These are phyloP conservation scores for Rhynchospora pubera DNA, from an alignment of 176 grass and related monocot species.

Conservation along the genomic window DNA sequence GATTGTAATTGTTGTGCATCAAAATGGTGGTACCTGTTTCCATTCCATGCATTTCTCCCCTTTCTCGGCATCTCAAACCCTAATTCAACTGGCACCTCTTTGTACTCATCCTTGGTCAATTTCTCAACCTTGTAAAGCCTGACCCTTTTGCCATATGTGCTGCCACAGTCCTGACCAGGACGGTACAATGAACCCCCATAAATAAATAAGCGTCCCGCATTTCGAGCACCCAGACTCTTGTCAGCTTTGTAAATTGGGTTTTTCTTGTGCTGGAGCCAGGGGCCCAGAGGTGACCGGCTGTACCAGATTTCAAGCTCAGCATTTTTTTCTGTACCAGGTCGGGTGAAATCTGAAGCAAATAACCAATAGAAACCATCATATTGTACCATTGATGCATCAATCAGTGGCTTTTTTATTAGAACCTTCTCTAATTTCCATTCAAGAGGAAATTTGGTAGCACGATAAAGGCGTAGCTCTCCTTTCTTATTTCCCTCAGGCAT, in stretches of 20 bases:
- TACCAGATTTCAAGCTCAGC: constrained; percentile 99
- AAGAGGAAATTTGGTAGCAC: constrained; percentile 84
- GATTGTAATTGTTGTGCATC: constrained; percentile 65
- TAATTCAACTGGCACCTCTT: constrained; percentile 64
- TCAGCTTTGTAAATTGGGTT: constrained; percentile 90
- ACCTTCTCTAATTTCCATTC: constrained; percentile 92
- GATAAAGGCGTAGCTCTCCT: constrained; percentile 85
- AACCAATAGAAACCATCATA: constrained; percentile 70
- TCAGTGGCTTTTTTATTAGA: constrained; percentile 69
- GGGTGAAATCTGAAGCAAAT: constrained; percentile 88
- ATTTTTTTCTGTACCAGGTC: constrained; percentile 79
- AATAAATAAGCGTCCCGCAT: constrained; percentile 83
- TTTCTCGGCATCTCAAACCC: constrained; percentile 72
- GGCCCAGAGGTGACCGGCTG: constrained; percentile 76
- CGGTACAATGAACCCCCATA: constrained; percentile 81
- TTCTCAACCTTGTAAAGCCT: constrained; percentile 85
- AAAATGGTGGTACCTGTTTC: constrained; percentile 92
- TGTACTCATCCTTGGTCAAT: constrained; percentile 80
- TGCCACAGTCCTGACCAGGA: constrained; percentile 78
- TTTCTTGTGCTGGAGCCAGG: constrained; percentile 80
- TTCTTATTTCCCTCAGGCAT: constrained; percentile 97
- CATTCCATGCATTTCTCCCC: constrained; percentile 95
- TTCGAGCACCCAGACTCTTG: constrained; percentile 93
- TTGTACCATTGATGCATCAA: constrained; percentile 73
- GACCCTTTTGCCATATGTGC: constrained; percentile 73